These are phyloP conservation scores for Xylariaceae sp. DNA, from an alignment of 2,329 filamentous ascomycete genomes.

Conservation along the genomic window DNA sequence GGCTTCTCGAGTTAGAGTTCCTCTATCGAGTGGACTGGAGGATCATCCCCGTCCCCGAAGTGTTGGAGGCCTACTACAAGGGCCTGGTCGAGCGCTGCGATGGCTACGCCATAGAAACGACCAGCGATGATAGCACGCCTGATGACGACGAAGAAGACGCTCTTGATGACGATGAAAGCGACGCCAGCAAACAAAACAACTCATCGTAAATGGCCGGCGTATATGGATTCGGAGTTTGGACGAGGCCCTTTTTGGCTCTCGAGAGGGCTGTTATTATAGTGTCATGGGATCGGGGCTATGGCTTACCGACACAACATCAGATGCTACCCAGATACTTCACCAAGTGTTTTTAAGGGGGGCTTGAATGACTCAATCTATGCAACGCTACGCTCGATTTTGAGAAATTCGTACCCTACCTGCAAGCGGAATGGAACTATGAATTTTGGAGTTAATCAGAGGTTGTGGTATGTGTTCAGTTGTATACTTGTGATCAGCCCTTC, in stretches of 20 bases:
- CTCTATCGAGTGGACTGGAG: slow-evolving; percentile 90
- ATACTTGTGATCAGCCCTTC: no score
- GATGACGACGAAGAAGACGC: slow-evolving; percentile 31
- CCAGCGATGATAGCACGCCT: slow-evolving; percentile 22
- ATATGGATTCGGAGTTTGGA: slow-evolving; percentile 11
- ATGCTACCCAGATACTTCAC: no score
- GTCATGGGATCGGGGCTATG: no score
- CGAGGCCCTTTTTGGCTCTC: slow-evolving; percentile 2
- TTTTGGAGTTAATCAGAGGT: no score
- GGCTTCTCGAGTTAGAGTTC: slow-evolving; percentile 88
- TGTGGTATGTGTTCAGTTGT: no score
- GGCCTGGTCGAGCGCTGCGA: slow-evolving; percentile 68
- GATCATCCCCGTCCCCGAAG: slow-evolving; percentile 92
- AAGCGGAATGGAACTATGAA: no score
- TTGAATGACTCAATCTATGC: no score
- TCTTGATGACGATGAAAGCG: slow-evolving; percentile 21
- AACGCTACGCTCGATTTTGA: no score
- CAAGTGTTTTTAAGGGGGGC: no score
- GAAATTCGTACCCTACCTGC: no score
- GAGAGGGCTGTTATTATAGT: slow-evolving; percentile 6
- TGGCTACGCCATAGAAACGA: slow-evolving; percentile 47
- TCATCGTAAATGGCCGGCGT: slow-evolving; percentile 6
- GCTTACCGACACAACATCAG: no score
- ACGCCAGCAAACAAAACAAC: slow-evolving; percentile 8
- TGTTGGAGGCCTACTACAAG: slow-evolving; percentile 87